Base-by-base conservation (phyloP, 345 rosid species). In the Murraya paniculata region DNA sequence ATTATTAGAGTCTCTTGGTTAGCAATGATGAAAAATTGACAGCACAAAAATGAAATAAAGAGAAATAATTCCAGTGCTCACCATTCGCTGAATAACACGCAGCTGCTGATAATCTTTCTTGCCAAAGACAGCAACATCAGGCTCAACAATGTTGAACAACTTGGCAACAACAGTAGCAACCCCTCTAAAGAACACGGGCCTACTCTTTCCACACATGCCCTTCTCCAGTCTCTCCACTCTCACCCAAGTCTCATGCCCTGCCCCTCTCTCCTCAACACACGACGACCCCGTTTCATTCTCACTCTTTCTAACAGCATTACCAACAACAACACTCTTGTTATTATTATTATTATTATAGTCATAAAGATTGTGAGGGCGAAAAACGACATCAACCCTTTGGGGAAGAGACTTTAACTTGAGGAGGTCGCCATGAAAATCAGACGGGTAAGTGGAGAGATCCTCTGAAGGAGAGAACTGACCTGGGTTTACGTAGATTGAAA, bases 401-500 rank as follows among this genome's bases (percentile, higher is more conserved):
- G 88, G 81, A 68, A 93, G 75, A 31, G 90, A 85, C 78, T 75
- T 77, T 77, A 95, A 89, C 77, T 93, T 93, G 38, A 62, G 69
- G 41, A 95, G 61, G 79, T 95, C 97, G 9, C 98, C 97, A 62
- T 84, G 75, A 64, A 93, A 91, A 86, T 93, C 97, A 74, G 96
- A 93, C 11, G 98, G 98, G 94, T 95, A 93, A 2, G 96, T 87
- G 38, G 98, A 90, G 31, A 95, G 91, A 73, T 93, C 98, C 80
- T 95, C 98, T 0, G 89, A 79, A 56, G 97, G 97, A n/a, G 99
- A 80, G 77, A 95, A 93, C 82, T 95, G 99, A 78, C 99, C 99
- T 64, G 99, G 99, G 83, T 95, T 95, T 48, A 95, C 94, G 77
- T 92, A 93, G 76, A 93, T 88, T 68, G 98, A 92, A 55, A 95